Evolutionary conservation across 148 eudicot species (phyloP), one percentile per base, ranked within the genome.

Genomic region (Linanthus parryae): DNA sequence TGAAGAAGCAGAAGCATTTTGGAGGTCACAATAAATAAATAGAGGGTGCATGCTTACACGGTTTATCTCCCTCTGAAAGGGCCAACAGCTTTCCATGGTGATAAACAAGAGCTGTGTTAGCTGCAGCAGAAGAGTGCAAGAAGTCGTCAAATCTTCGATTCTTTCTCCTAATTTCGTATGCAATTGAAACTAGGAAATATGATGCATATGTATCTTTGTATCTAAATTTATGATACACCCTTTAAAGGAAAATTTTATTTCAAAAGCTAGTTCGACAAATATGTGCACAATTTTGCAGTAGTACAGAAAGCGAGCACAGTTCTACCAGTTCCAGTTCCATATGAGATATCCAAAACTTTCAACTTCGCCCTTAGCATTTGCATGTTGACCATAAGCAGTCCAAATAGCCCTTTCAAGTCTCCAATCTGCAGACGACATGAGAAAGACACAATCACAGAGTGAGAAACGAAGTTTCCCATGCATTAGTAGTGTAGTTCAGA

Each of bases 1-100:
- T n/a, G n/a, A n/a, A n/a, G n/a, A n/a, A n/a, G n/a, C n/a, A n/a
- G n/a, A n/a, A n/a, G n/a, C n/a, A n/a, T n/a, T n/a, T n/a, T n/a
- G n/a, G n/a, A n/a, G n/a, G n/a, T n/a, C n/a, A n/a, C n/a, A n/a
- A n/a, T n/a, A n/a, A n/a, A 19, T 5, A 45, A 28, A 33, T 50
- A n/a, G 8, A 39, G 38, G 61, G 31, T 14, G 27, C 48, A 29
- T 46, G 57, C 88, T 68, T 72, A 88, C 99, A 94, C 57, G 99
- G 99, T 72, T 94, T 94, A 64, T 88, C 99, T 40, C 44, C 88
- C 78, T 94, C 99, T 14, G 73, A 62, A 56, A 94, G 96, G 4
- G 96, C 96, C 74, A 94, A 68, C 54, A 94, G 95, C 54, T 88
- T 94, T 47, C 95, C 88, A 41, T 94, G 75, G 58, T 94, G 99